Evolutionary conservation across 148 eudicot genomes (phyloP), one percentile per base, ranked within the genome.

Genomic region (Vaccinium vitisidaea): DNA sequence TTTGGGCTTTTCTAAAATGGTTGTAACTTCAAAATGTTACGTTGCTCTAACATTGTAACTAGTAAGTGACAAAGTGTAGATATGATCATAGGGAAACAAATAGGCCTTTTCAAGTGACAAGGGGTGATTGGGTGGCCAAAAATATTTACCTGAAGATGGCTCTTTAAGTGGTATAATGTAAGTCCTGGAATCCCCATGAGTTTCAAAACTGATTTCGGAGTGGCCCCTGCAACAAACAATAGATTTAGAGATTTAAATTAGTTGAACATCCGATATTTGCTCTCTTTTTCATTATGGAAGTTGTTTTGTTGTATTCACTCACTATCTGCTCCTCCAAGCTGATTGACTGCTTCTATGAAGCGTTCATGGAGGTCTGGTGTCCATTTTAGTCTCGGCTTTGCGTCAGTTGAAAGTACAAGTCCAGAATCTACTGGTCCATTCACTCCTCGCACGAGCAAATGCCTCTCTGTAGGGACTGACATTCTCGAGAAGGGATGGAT

Each of bases 271-370:
- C 46, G 50, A 75, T 11, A 11, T 43, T 59, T 15, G 30, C 14
- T 9, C 16, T 84, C 27, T 36, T 61, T 36, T 43, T 43, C 63
- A 3, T 81, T 81, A 70, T 43, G 46, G 5, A 16, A 48, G 7
- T 61, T 21, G 16, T 71, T 80, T 10, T 39, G 50, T 27, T 53
- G 50, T 16, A 30, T 70, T 59, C 69, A 88, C 96, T 88, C 89
- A 95, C 98, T 95, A 78, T 95, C 98, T 84, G 98, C 96, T 85
- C 98, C 98, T 78, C 98, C 98, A n/a, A 95, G 91, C 84, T 94
- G 98, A 87, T 93, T 94, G 75, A 95, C 98, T 55, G 98, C 98
- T 88, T 94, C 98, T 43, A 93, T 90, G 83, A 95, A 95, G 49
- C 98, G 89, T 82, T 93, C 94, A 75, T 95, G 98, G 84, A 94